Percentiles rank a stretch among this genome's conserved stretches.
Evolutionary conservation across 2,329 filamentous ascomycete genomes (phyloP).

Genomic region (Apiospora sp.): DNA sequence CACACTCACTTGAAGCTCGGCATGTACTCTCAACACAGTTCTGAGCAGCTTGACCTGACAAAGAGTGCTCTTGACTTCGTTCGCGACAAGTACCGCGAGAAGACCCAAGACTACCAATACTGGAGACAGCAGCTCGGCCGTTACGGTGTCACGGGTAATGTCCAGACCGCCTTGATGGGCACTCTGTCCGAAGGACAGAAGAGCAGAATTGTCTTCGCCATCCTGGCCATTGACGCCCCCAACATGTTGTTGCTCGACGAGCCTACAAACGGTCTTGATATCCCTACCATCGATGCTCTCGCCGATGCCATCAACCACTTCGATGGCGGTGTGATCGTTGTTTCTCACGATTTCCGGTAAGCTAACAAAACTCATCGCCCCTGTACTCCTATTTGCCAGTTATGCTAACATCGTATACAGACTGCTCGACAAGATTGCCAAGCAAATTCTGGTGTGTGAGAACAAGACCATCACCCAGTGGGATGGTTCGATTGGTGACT

Average conservation of each 20-base stretch:
- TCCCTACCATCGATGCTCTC: constrained; percentile 96
- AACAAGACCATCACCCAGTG: constrained; percentile 92
- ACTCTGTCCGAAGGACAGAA: constrained; percentile 98
- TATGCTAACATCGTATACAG: constrained; percentile 55
- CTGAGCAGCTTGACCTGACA: constrained; percentile 96
- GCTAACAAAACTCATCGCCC: constrained; percentile 40
- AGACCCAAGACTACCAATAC: constrained; percentile 98
- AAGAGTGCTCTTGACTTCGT: constrained; percentile 98
- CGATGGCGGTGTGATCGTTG: constrained; percentile 95
- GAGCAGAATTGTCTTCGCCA: constrained; percentile 96
- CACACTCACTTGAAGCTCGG: constrained; percentile 99
- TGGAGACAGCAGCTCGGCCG: constrained; percentile 97
- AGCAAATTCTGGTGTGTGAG: constrained; percentile 99
- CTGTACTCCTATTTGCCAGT: constrained; percentile 16
- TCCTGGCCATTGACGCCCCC: constrained; percentile 91
- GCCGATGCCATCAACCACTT: constrained; percentile 98
- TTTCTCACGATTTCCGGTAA: constrained; percentile 98
- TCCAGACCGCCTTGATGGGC: constrained; percentile 97
- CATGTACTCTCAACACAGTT: constrained; percentile 97
- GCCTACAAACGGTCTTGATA: constrained; percentile 99
- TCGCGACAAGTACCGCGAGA: constrained; percentile 88
- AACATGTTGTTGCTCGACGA: constrained; percentile 99
- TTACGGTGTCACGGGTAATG: constrained; percentile 91
- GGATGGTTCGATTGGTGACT: constrained; percentile 88
- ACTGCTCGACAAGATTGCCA: constrained; percentile 98